phyloP scores from a whole-genome alignment of 2,329 filamentous ascomycete species.

The Exutisphaerella laricina region DNA sequence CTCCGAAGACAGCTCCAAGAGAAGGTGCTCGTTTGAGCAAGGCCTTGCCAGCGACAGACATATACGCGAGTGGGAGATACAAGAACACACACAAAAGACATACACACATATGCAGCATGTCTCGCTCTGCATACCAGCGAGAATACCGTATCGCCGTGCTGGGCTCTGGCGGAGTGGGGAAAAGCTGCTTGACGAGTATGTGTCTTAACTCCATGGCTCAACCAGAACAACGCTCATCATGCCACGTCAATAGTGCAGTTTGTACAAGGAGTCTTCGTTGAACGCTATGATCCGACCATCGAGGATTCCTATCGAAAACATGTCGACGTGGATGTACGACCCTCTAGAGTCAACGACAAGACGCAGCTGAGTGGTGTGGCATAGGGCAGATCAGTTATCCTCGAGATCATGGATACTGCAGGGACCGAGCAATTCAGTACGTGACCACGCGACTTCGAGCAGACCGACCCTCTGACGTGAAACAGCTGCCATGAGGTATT shows the following conservation, averaged over 20 bases:
- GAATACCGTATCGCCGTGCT: constrained; percentile 80
- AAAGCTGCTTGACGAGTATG: constrained; percentile 83
- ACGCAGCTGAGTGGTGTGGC: too few relatives aligned
- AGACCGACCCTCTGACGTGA: background rate
- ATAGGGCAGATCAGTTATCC: constrained; percentile 77
- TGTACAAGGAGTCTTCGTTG: constrained; percentile 90
- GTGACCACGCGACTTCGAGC: constrained; percentile 30
- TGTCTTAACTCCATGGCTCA: too few relatives aligned
- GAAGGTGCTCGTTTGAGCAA: too few relatives aligned
- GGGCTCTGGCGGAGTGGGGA: constrained; percentile 81
- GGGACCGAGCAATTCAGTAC: constrained; percentile 90
- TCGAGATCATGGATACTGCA: constrained; percentile 89
- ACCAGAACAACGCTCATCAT: constrained; percentile 5
- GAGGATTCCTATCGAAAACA: constrained; percentile 58
- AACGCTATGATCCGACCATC: constrained; percentile 61
- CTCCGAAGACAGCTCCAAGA: too few relatives aligned
- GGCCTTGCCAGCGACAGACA: too few relatives aligned
- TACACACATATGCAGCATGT: constrained; percentile 23
- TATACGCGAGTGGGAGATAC: background rate
- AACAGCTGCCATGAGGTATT: constrained; percentile 23
- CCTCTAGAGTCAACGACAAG: too few relatives aligned
- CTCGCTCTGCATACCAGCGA: constrained; percentile 30
- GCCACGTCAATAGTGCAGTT: constrained; percentile 63
- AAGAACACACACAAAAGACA: background rate
- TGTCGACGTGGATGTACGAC: constrained; percentile 73